Conservation (phyloP, 345 rosid species). For the Theobroma cacao region DNA sequence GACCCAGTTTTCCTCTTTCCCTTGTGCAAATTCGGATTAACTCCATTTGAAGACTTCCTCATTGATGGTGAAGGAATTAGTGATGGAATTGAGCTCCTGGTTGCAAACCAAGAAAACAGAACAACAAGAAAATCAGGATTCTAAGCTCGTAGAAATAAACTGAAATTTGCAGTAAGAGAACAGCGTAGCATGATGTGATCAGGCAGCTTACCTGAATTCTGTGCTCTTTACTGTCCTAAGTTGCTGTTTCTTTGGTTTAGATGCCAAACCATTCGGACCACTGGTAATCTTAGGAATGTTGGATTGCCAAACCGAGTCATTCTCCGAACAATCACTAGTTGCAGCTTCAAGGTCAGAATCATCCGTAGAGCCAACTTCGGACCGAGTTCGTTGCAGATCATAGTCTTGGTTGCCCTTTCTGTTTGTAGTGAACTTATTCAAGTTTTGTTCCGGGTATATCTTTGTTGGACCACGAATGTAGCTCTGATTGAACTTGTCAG, state of each 20-base stretch:
- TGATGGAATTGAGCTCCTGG: slow-evolving; percentile 74
- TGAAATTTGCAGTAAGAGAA: background rate
- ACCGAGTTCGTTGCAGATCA: slow-evolving; percentile 41
- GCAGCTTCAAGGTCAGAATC: slow-evolving; percentile 64
- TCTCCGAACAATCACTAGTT: slow-evolving; percentile 75
- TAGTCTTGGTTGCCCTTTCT: slow-evolving; percentile 46
- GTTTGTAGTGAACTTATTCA: slow-evolving; percentile 22
- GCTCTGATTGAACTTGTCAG: slow-evolving; percentile 28
- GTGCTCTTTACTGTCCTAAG: slow-evolving; percentile 37
- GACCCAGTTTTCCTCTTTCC: slow-evolving; percentile 55
- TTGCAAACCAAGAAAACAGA: slow-evolving; percentile 3
- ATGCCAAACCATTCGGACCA: slow-evolving; percentile 31
- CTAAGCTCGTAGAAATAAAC: background rate
- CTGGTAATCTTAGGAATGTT: slow-evolving; percentile 43
- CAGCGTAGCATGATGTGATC: background rate
- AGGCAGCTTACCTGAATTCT: slow-evolving; percentile 43
- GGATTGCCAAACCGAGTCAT: slow-evolving; percentile 59
- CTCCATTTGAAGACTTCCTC: slow-evolving; percentile 44
- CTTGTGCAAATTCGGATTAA: slow-evolving; percentile 33
- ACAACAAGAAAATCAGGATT: background rate
- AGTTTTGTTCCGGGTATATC: slow-evolving; percentile 39
- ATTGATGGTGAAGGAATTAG: slow-evolving; percentile 62
- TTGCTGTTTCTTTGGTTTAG: slow-evolving; percentile 57
- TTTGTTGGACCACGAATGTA: slow-evolving; percentile 30
- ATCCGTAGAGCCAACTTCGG: slow-evolving; percentile 37